phyloP scores from a whole-genome alignment of 768 basidiomycete species.

The Termitomyces sp. region DNA sequence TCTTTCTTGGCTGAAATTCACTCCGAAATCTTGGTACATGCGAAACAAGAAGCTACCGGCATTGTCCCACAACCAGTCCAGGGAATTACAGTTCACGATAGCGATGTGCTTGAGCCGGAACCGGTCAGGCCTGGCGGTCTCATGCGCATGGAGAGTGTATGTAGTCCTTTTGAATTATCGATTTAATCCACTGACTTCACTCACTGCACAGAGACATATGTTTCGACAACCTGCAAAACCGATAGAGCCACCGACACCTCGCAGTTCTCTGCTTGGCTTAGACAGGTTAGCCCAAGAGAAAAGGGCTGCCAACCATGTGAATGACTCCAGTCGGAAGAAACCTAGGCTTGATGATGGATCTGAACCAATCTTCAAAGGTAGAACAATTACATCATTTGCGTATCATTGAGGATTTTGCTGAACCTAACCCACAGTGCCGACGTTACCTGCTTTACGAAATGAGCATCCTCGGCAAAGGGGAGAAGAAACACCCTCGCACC shows the following conservation, averaged over 20 bases:
- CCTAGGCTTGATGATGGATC: slow-evolving; percentile 54
- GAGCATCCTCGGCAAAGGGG: slow-evolving; percentile 67
- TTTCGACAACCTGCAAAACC: slow-evolving; percentile 75
- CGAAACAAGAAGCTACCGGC: slow-evolving; percentile 56
- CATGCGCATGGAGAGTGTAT: slow-evolving; percentile 57
- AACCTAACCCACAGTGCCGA: slow-evolving; percentile 59
- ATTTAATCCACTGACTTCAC: not conserved
- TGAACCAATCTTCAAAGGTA: slow-evolving; percentile 86
- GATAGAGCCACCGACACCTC: slow-evolving; percentile 71
- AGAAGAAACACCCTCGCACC: slow-evolving; percentile 91
- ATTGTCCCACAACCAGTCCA: slow-evolving; percentile 53
- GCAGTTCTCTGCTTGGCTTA: slow-evolving; percentile 78
- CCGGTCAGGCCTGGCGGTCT: slow-evolving; percentile 75
- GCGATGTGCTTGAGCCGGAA: slow-evolving; percentile 82
- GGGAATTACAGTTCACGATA: slow-evolving; percentile 74
- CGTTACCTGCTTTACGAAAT: slow-evolving; percentile 51
- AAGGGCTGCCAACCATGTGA: slow-evolving; percentile 52
- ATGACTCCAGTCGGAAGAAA: slow-evolving; percentile 59
- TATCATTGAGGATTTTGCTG: not conserved
- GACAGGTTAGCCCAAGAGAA: slow-evolving; percentile 90
- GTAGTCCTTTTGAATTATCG: slow-evolving; percentile 13
- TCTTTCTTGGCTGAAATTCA: slow-evolving; percentile 76
- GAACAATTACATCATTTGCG: not conserved
- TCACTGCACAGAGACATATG: slow-evolving; percentile 55
- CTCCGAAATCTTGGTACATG: slow-evolving; percentile 71